Conservation (phyloP, 225 moss, liverwort and hornwort genomes). For the Marchantia paleacea region DNA sequence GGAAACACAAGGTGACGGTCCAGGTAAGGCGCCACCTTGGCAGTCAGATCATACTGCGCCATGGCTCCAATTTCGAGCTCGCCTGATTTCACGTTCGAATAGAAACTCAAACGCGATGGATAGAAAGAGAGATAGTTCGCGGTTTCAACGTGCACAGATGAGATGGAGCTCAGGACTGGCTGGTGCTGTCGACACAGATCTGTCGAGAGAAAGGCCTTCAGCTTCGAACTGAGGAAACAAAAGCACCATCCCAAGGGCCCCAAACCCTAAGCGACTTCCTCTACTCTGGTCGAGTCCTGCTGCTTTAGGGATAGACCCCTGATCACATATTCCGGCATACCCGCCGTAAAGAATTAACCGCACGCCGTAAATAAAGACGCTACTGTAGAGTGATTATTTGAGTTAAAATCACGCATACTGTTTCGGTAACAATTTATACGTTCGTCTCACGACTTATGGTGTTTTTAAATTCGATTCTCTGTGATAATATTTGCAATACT, state of each 20-base stretch:
- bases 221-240: not conserved
- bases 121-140: not conserved
- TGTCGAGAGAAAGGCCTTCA: not conserved
- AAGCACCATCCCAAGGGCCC: not conserved
- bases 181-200: conserved; percentile 7
- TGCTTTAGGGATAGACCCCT: no score
- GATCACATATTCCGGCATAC: no score
- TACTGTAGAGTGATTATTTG: no score
- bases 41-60: conserved; percentile 94
- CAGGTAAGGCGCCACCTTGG: conserved; percentile 84
- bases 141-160: not conserved
- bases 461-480: no score
- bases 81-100: not conserved
- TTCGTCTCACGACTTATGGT: no score
- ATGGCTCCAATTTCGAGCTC: conserved; percentile 39
- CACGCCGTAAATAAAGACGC: no score
- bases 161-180: not conserved
- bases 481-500: no score
- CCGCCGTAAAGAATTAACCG: no score
- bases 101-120: no score
- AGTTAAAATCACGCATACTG: no score
- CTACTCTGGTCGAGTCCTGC: no score
- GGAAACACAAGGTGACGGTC: conserved; percentile 98
- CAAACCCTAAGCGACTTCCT: conserved; percentile 15
- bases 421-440: no score